These are phyloP conservation scores for Alternaria sp. DNA, from an alignment of 2,329 filamentous ascomycete species.

Conservation along the genomic window DNA sequence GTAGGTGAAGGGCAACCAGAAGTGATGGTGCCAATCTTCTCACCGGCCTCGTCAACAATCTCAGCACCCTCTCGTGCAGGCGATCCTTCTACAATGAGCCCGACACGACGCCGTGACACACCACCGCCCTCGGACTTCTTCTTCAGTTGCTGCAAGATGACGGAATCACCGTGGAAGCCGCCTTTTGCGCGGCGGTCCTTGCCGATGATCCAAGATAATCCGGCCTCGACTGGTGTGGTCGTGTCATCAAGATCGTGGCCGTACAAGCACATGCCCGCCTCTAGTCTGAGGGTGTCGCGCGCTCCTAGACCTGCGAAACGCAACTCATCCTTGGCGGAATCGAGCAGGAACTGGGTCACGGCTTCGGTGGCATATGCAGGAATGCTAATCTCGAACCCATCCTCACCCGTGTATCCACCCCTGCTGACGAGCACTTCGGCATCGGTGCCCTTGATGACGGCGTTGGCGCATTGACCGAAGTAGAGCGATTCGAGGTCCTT, in stretches of 20 bases:
- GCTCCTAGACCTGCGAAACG: slow-evolving; percentile 88
- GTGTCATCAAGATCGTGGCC: slow-evolving; percentile 92
- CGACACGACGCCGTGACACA: slow-evolving; percentile 76
- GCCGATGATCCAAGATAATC: slow-evolving; percentile 81
- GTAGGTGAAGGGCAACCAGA: slow-evolving; percentile 90
- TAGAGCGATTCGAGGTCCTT: slow-evolving; percentile 65
- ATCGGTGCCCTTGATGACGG: slow-evolving; percentile 67
- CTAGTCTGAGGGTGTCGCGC: slow-evolving; percentile 87
- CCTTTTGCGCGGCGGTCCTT: slow-evolving; percentile 73
- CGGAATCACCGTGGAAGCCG: slow-evolving; percentile 84
- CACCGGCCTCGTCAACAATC: slow-evolving; percentile 69
- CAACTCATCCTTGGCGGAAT: slow-evolving; percentile 67
- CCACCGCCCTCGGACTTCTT: slow-evolving; percentile 75
- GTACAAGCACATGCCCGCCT: slow-evolving; percentile 99
- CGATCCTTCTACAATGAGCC: slow-evolving; percentile 81
- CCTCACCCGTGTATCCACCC: slow-evolving; percentile 95
- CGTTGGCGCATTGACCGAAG: slow-evolving; percentile 78
- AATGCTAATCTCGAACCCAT: slow-evolving; percentile 96
- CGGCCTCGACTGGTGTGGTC: slow-evolving; percentile 71
- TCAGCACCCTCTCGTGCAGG: slow-evolving; percentile 89
- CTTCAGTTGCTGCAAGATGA: slow-evolving; percentile 78
- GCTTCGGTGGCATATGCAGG: slow-evolving; percentile 68
- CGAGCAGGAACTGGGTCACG: slow-evolving; percentile 74
- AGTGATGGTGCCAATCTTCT: slow-evolving; percentile 80
- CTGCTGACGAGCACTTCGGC: slow-evolving; percentile 75